Evolutionary conservation across 106 monocot species (phyloP), one percentile per base, ranked within the genome.

Genomic region (Allium fistulosum): DNA sequence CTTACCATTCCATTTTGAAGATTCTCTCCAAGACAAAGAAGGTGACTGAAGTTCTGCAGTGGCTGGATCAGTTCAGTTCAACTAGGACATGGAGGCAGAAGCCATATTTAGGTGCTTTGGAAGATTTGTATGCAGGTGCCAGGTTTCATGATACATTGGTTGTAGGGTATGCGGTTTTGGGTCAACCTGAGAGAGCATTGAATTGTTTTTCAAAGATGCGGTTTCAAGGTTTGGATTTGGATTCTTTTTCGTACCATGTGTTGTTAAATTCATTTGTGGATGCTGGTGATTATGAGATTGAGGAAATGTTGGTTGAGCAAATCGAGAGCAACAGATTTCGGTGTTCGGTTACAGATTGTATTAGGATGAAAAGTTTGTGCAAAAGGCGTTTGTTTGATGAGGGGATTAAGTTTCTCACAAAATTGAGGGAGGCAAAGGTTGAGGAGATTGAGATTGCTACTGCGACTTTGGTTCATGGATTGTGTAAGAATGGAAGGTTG

Each of bases 261-360:
- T 80, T 96, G 47, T 47, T 92, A 18, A 88, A 92, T 61, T 81
- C 92, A n/a, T 84, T 96, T 15, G 82, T 92, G 9, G 92, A 96
- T 50, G 79, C 79, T 10, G 73, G 80, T 53, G 69, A 58, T 49
- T 88, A 83, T 48, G 91, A 91, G 27, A 74, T 77, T 17, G 88
- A 83, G 3, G 88, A 88, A 9, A 73, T 76, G 28, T 9, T 90
- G 53, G 51, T 59, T 28, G 14, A 48, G 22, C 84, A 84, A 37
- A 78, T 91, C 16, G 28, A 62, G 1, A 62, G 63, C 49, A 75
- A 78, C 6, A 82, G 85, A 4, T 75, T 70, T 11, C 27, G 53
- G 9, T 66, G 66, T 26, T 80, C 83, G 0, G 81, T 84, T 51
- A 74, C 92, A 4, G 50, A 75, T n/a, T 83, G 76, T 68, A 88